These are phyloP conservation scores for Podospora comata DNA, from an alignment of 495 filamentous ascomycete species.

Conservation along the genomic window DNA sequence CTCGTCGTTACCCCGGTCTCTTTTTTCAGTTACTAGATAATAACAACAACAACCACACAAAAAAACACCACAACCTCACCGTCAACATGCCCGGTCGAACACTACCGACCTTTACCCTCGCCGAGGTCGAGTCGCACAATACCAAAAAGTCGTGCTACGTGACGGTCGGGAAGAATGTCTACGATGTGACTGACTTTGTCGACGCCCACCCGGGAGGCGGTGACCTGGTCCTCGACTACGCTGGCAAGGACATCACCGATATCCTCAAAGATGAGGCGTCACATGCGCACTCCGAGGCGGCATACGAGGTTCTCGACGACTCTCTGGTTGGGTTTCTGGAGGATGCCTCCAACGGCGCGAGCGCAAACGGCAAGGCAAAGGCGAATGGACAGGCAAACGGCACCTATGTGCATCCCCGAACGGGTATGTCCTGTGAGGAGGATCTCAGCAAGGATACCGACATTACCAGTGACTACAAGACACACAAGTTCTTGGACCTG, in stretches of 20 bases:
- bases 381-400: constrained; percentile 37
- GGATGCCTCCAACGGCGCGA: constrained; percentile 43
- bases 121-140: constrained; percentile 79
- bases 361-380: constrained; percentile 26
- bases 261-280: constrained; percentile 83
- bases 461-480: constrained; percentile 65
- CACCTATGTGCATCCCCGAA: constrained; percentile 59
- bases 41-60: neutral
- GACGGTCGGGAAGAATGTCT: constrained; percentile 82
- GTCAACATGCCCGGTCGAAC: constrained; percentile 43
- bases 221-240: constrained; percentile 86
- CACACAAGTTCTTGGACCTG: constrained; percentile 91
- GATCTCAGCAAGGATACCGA: constrained; percentile 88
- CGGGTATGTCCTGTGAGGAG: constrained; percentile 80
- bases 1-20: constrained; percentile 5
- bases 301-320: constrained; percentile 86
- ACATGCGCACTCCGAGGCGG: constrained; percentile 81
- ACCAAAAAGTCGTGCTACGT: constrained; percentile 86
- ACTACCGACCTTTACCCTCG: constrained; percentile 72
- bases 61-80: neutral
- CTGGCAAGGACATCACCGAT: constrained; percentile 76
- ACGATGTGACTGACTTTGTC: constrained; percentile 89
- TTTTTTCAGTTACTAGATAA: neutral
- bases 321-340: constrained; percentile 72
- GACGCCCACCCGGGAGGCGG: constrained; percentile 86